A percentile compares a stretch with the other conserved stretches of the same genome.
phyloP scores from a whole-genome alignment of 768 basidiomycete species.

The Hericium rajendrae region DNA sequence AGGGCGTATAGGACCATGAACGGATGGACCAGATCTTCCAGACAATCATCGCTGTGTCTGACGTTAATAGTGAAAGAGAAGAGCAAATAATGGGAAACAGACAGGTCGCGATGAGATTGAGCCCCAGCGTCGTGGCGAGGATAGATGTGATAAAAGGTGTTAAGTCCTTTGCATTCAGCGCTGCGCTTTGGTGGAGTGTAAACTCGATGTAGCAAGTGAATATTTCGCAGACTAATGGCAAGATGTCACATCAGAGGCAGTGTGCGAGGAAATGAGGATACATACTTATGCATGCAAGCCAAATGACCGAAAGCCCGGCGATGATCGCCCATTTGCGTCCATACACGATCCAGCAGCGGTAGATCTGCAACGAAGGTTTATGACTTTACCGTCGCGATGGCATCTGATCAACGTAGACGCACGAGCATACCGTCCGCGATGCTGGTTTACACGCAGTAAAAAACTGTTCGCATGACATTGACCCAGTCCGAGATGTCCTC shows the following conservation, averaged over 20 bases:
- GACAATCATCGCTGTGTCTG: neutral
- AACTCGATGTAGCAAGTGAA: conserved; percentile 7
- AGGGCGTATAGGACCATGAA: neutral
- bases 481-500: conserved; percentile 29
- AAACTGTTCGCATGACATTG: conserved; percentile 32
- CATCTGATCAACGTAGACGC: neutral
- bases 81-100: neutral
- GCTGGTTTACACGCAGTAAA: conserved; percentile 32
- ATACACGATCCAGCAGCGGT: conserved; percentile 20
- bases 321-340: conserved; percentile 13
- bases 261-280: neutral
- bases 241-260: too few species aligned
- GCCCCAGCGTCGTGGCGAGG: neutral
- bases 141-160: neutral
- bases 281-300: conserved; percentile 11
- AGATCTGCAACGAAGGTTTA: conserved; percentile 2
- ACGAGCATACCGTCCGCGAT: conserved; percentile 36
- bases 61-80: too few species aligned
- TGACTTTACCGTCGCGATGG: neutral
- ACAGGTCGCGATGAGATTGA: conserved; percentile 1
- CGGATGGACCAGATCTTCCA: neutral
- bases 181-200: neutral
- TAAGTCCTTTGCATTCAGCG: neutral
- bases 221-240: conserved; percentile 4
- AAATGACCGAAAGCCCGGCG: conserved; percentile 12